Evolutionary conservation across 2,329 filamentous ascomycete species (phyloP), one percentile per base, ranked within the genome.

Genomic region (Chrysoporthe cubensis): DNA sequence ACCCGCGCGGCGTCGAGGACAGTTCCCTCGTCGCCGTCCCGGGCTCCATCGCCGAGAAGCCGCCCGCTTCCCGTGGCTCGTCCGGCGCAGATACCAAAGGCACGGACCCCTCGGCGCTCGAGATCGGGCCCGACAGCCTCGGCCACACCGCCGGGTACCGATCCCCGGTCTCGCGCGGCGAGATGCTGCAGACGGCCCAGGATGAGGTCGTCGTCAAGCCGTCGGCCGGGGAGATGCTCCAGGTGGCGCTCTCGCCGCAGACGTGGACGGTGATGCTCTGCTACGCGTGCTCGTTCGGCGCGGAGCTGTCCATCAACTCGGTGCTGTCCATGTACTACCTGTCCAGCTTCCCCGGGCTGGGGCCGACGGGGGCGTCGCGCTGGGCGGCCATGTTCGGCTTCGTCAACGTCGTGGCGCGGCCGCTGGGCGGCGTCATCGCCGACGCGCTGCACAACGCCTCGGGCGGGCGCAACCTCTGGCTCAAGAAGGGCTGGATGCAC

Each of bases 371-470:
- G 16, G 83, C 86, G 0, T 83, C 86, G 70, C 84, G 85, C 76
- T 88, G 89, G 84, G 90, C 90, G 16, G 77, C 91, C 71, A 91
- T 92, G 83, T 93, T 92, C 76, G 91, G 90, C 37, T 88, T 93
- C 65, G 84, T 93, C 72, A 93, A 93, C 80, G 79, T 92, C 64
- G 76, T 89, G 65, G 89, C 87, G 50, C 84, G 91, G 1, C 90
- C 91, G 0, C 77, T 90, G 0, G 90, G 91, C 60, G 91, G 91
- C 62, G 80, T 84, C 26, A 71, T 86, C 32, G 79, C 83, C 9
- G 87, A 89, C 73, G 43, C 81, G 1, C 75, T 87, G 5, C 87
- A 86, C 77, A 78, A 76, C 69, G 66, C 69, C 43, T 75, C 74
- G 61, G 71, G 72, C 3, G 6, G 18, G 8, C 3, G 72, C 69